A percentile compares a stretch with the other conserved stretches of the same genome.
Conservation (phyloP, 192 early-diverging fungal species). For the Chytriomyces confervae region DNA sequence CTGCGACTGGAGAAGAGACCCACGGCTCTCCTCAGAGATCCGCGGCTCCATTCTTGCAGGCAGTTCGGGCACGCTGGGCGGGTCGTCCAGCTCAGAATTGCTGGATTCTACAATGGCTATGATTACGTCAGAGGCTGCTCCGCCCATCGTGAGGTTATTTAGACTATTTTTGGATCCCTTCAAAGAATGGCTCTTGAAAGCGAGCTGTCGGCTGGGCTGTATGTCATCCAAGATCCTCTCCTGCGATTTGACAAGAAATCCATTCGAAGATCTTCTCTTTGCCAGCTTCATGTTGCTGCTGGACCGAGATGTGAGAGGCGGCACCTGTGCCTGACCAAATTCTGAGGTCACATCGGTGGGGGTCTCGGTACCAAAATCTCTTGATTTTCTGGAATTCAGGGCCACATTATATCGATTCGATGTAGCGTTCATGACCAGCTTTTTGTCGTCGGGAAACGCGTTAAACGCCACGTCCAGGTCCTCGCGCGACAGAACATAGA, state of each 20-base stretch:
- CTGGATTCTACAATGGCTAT: background rate
- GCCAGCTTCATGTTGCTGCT: background rate
- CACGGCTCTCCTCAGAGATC: background rate
- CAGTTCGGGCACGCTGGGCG: background rate
- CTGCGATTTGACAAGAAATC: constrained; percentile 16
- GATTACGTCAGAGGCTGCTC: background rate
- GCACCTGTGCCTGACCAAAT: constrained; percentile 16
- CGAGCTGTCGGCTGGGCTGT: constrained; percentile 6
- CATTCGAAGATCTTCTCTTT: constrained; percentile 27
- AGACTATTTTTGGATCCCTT: constrained; percentile 25
- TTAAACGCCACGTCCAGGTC: constrained; percentile 50
- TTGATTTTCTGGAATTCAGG: constrained; percentile 33
- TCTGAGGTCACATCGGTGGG: background rate
- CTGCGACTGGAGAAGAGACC: no score
- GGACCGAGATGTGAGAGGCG: background rate
- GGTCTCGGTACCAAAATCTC: background rate
- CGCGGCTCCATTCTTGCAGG: background rate
- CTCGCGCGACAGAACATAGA: constrained; percentile 55
- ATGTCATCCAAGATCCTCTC: constrained; percentile 18
- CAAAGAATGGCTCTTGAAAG: constrained; percentile 10
- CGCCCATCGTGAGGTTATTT: background rate
- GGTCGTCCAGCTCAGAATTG: background rate
- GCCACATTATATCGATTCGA: constrained; percentile 37
- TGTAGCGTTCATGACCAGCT: constrained; percentile 44
- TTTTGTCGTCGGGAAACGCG: constrained; percentile 52